Evolutionary conservation across 1,284 basidiomycete species (phyloP).

Genomic region (Cryptococcus sp.): DNA sequence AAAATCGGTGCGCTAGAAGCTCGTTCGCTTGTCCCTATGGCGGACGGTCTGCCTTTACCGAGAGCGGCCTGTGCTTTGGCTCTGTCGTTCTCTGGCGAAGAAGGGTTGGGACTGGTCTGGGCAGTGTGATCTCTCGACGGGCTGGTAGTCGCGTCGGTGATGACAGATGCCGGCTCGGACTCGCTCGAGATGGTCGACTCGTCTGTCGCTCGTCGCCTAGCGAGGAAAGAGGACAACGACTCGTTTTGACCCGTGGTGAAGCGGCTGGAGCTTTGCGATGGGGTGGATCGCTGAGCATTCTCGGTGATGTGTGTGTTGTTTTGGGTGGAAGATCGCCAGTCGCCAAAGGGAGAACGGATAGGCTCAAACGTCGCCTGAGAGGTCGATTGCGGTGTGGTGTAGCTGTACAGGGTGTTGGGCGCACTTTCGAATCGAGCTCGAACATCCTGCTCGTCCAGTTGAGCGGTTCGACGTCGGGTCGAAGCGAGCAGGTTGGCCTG

Average conservation of each 20-base stretch:
- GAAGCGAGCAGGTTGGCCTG: constrained; percentile 21
- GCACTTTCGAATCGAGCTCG: constrained; percentile 25
- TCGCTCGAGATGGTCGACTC: constrained; percentile 10
- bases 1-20: background rate
- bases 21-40: background rate
- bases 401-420: background rate
- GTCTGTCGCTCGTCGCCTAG: constrained; percentile 17
- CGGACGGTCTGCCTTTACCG: background rate
- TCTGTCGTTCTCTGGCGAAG: background rate
- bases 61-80: background rate
- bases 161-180: background rate
- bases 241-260: background rate
- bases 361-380: background rate
- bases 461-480: background rate
- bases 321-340: background rate
- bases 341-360: background rate
- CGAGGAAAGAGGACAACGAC: constrained; percentile 15
- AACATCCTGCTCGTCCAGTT: constrained; percentile 13
- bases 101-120: background rate
- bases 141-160: background rate
- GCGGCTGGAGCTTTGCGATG: background rate
- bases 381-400: background rate
- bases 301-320: no score
- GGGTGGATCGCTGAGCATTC: background rate
- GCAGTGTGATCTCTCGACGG: background rate